Evolutionary conservation across 1,284 basidiomycete genomes (phyloP).

Genomic region (Tilletiopsis washingtonensis): DNA sequence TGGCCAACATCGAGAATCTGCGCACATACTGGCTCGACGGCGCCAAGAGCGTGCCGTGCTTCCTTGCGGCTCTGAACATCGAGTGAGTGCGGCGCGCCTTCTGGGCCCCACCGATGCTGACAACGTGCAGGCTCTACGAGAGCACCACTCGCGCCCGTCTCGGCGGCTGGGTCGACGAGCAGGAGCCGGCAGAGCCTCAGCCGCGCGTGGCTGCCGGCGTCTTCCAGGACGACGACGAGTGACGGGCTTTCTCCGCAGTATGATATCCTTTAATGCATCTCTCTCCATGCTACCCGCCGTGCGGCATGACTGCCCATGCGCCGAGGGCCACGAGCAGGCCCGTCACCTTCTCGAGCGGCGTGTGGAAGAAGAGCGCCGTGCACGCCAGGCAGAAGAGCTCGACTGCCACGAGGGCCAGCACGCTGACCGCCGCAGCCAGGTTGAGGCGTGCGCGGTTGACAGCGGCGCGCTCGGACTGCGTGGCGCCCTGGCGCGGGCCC

Average conservation of each 20-base stretch:
- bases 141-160: slow-evolving; percentile 1
- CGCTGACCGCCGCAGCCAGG: slow-evolving; percentile 9
- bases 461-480: neutral
- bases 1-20: slow-evolving; percentile 1
- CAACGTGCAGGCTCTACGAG: slow-evolving; percentile 1
- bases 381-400: slow-evolving; percentile 71
- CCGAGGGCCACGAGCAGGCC: slow-evolving; percentile 55
- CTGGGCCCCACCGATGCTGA: neutral
- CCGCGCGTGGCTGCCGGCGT: too few relatives aligned
- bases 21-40: slow-evolving; percentile 1
- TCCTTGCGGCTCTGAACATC: slow-evolving; percentile 4
- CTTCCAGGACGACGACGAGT: too few relatives aligned
- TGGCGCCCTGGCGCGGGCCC: neutral
- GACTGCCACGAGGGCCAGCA: slow-evolving; percentile 52
- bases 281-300: too few relatives aligned
- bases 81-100: neutral
- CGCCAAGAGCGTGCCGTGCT: slow-evolving; percentile 4
- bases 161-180: neutral
- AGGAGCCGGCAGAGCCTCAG: neutral
- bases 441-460: slow-evolving; percentile 2
- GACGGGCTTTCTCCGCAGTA: too few relatives aligned
- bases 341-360: slow-evolving; percentile 73
- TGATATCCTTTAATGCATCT: too few relatives aligned
- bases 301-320: slow-evolving; percentile 34
- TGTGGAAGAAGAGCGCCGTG: slow-evolving; percentile 85